Conservation (phyloP, 1,284 basidiomycete genomes). For the Psilocybe mexicana region DNA sequence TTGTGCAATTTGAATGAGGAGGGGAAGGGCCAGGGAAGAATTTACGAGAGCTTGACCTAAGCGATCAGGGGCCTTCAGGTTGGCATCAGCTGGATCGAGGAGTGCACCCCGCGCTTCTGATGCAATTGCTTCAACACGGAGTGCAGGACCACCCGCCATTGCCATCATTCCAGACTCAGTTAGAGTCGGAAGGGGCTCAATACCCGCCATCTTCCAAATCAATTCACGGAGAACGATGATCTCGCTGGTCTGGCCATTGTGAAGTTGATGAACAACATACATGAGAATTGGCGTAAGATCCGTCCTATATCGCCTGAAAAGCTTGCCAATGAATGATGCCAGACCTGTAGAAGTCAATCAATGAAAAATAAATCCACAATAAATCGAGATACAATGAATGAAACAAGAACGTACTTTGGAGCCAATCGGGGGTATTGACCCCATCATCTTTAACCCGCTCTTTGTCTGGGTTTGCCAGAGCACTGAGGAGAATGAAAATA, state of each 20-base stretch:
- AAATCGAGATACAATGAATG: constrained; percentile 14
- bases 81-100: constrained; percentile 61
- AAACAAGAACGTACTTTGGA: constrained; percentile 72
- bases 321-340: constrained; percentile 90
- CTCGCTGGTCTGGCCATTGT: constrained; percentile 83
- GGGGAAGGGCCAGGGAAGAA: constrained; percentile 73
- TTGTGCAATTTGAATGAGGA: constrained; percentile 87
- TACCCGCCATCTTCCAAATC: constrained; percentile 94
- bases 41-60: constrained; percentile 74
- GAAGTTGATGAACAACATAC: constrained; percentile 91
- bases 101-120: constrained; percentile 70
- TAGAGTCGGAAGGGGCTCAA: constrained; percentile 87
- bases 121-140: constrained; percentile 85
- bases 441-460: constrained; percentile 91
- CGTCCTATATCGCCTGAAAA: constrained; percentile 86
- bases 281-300: constrained; percentile 85
- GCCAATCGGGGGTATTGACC: constrained; percentile 89
- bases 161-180: constrained; percentile 87
- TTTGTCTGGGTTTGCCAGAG: constrained; percentile 84
- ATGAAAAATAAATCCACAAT: constrained; percentile 12
- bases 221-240: constrained; percentile 91
- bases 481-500: constrained; percentile 87
- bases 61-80: constrained; percentile 63
- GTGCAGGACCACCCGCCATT: constrained; percentile 86
- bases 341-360: constrained; percentile 53